Evolutionary conservation across 257 asterid species (phyloP), one percentile per base, ranked within the genome.

Genomic region (Prunella vulgaris): DNA sequence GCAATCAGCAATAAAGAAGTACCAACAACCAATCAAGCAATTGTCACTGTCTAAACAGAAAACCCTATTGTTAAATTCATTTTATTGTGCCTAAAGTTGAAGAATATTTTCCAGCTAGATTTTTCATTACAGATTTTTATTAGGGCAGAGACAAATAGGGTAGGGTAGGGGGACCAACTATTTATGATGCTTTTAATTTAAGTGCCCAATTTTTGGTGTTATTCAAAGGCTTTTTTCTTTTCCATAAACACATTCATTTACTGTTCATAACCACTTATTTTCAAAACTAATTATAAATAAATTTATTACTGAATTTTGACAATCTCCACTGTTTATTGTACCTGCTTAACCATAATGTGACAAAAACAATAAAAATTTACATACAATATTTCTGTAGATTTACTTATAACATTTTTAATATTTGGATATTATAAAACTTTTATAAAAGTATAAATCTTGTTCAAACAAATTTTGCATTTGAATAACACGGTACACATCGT

Each of bases 1-100:
- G 70, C 68, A 69, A 77, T 74, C 90, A 77, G 72, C 86, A 78
- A 90, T 86, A 80, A 87, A 87, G 82, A 83, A 85, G 89, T 80
- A 80, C 77, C 94, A 85, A 80, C 88, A 78, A 82, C 86, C 81
- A 72, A 69, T 70, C 67, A 80, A 78, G 92, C 85, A 87, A 72
- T 84, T 75, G 90, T 87, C 95, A 77, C 90, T 68, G 61, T 84
- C 89, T 75, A 42, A 65, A 71, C 74, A 72, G 69, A 76, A 75
- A 74, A 79, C 80, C 81, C 80, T 80, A 76, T 74, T 69, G 30
- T 49, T 10, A 20, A 3, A 58, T 65, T 42, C 59, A 53, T 76
- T 13, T 27, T 64, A 54, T 64, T 60, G 30, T 72, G 62, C 53
- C 62, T 33, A 78, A 75, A 71, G 68, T 68, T 37, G 66, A 71